Evolutionary conservation across 306 rosid genomes (phyloP).

Genomic region (Lotus japonicus): DNA sequence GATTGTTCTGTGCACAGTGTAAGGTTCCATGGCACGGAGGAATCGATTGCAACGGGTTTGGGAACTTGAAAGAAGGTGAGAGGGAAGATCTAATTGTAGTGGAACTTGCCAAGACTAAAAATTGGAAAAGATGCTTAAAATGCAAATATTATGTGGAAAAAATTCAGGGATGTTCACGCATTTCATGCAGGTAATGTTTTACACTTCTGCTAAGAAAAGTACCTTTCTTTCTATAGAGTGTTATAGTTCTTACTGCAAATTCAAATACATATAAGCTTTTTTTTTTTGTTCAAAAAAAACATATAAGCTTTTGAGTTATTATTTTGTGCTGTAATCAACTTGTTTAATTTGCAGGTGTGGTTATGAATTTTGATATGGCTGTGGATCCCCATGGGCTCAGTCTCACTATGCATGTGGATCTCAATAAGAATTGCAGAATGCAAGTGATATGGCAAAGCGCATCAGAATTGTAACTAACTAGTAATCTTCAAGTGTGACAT

Average conservation of each 20-base stretch:
- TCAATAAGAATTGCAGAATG: too few species aligned
- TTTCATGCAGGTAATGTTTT: slow-evolving; percentile 42
- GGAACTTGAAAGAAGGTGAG: slow-evolving; percentile 17
- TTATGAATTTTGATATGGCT: slow-evolving; percentile 31
- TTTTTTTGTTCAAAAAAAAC: too few species aligned
- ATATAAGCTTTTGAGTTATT: too few species aligned
- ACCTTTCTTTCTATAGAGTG: too few species aligned
- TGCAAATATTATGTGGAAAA: slow-evolving; percentile 52
- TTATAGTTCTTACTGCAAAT: too few species aligned
- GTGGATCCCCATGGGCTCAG: slow-evolving; percentile 19
- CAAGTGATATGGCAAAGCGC: too few species aligned
- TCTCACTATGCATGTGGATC: too few species aligned
- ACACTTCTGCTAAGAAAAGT: too few species aligned
- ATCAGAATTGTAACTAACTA: too few species aligned
- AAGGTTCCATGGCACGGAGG: slow-evolving; percentile 55
- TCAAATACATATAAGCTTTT: too few species aligned
- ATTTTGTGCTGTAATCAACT: neutral
- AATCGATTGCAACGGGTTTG: slow-evolving; percentile 37
- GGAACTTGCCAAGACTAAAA: slow-evolving; percentile 36
- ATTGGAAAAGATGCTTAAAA: slow-evolving; percentile 48
- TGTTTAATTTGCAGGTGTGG: slow-evolving; percentile 35
- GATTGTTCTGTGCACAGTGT: slow-evolving; percentile 60
- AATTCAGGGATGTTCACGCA: slow-evolving; percentile 33
- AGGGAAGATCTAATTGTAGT: slow-evolving; percentile 38
- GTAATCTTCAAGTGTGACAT: too few species aligned